These are phyloP conservation scores for Paramecium sexaurelia DNA, from an alignment of 73 alveolate genomes.

Conservation along the genomic window DNA sequence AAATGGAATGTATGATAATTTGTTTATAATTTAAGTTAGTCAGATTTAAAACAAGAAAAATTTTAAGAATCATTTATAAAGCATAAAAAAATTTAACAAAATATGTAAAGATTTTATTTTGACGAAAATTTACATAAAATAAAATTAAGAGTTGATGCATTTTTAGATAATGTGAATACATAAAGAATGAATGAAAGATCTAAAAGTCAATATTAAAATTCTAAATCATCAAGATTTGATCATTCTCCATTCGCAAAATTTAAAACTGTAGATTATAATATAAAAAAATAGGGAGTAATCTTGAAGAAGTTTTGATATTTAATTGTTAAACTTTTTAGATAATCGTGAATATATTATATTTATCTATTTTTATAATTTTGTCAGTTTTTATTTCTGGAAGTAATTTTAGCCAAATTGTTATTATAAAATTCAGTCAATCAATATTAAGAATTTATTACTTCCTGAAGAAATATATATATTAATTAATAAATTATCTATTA, in stretches of 20 bases:
- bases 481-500: no score
- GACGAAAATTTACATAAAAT: neutral
- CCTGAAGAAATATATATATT: no score
- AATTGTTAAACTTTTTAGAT: neutral
- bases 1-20: neutral
- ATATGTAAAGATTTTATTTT: neutral
- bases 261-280: neutral
- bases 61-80: slow-evolving; percentile 23
- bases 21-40: neutral
- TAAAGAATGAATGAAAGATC: neutral
- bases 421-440: no score
- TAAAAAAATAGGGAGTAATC: neutral
- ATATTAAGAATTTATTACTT: no score
- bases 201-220: neutral
- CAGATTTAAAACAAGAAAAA: neutral
- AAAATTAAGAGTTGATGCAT: slow-evolving; percentile 3
- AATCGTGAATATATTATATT: neutral
- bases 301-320: neutral
- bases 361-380: neutral
- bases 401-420: neutral
- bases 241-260: neutral
- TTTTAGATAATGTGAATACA: neutral
- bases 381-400: neutral
- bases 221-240: neutral
- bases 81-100: neutral